Base-by-base conservation (phyloP, 768 basidiomycete genomes). In the Collybia mongolica region DNA sequence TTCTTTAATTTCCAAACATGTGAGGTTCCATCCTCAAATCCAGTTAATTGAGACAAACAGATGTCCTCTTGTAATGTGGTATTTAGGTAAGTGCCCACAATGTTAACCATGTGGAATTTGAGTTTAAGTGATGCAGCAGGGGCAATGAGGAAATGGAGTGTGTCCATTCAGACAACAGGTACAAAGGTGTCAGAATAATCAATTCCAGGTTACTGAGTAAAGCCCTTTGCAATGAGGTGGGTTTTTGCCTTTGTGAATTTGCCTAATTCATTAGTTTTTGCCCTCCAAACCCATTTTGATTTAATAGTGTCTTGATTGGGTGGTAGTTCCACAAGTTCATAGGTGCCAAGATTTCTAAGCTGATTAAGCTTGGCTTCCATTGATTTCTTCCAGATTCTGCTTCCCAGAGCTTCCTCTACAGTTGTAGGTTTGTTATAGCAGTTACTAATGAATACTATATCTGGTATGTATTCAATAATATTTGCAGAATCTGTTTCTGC, bases 21-120 rank as follows among this genome's bases (percentile, higher is more conserved):
- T 18, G 47, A 53, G 41, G 62, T 60, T 12, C 65, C 48, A 22
- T 69, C 65, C 0, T 58, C 28, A 39, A 65, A 73, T 0, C 69
- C 64, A 1, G 60, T 54, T 0, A 72, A 72, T 57, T 74, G 72
- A 14, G 32, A 6, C 68, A 76, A 74, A 36, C 67, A 76, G 9
- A 76, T 71, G 9, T 59, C 55, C 26, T 74, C 64, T 1, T 62
- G 48, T 0, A 71, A 36, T 41, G 51, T 19, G 0, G 66, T 61
- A 53, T 71, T 59, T 20, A 72, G 53, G 51, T 67, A 73, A 6
- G 72, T 9, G 26, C 26, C 26, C 9, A 28, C 26, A 5, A 61
- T 11, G 54, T 82, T 72, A 8, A 77, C 58, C 39, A 60, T 65
- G 18, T 71, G 54, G 4, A 79, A 32, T 6, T 76, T 59, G 53